Base-by-base conservation (phyloP, 208 protist genomes). In the Trypanosoma mega region DNA sequence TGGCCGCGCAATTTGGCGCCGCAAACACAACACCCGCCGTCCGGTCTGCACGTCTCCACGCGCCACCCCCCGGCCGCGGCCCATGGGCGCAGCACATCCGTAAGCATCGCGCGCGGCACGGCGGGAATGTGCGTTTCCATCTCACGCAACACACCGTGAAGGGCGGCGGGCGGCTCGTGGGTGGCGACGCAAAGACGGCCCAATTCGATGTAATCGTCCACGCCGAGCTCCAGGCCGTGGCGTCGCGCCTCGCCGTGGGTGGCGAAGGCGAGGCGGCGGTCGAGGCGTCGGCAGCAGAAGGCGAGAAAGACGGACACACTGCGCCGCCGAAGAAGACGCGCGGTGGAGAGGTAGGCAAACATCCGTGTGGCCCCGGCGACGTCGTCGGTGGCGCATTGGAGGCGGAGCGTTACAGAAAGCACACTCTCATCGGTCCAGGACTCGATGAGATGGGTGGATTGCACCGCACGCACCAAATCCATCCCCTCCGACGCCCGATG, bases 361-460 rank as follows among this genome's bases (percentile, higher is more conserved):
- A 89, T 70, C 31, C 80, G 79, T 39, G 44, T 69, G 9, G 82
- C 80, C 1, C 43, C 85, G 18, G 60, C 44, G 3, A 44, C 49
- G 54, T 92, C 79, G 0, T 63, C 75, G 0, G 63, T 64, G 26
- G 60, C 50, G 37, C 82, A 89, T 55, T 89, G 85, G 5, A 90
- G 74, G 27, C 82, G 81, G 33, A 92, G 63, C 20, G 80, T 47
- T 5, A 83, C 79, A 0, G 80, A 64, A 29, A 92, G 59, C 1
- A 89, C 74, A 36, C 76, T 82, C 56, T 92, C 82, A 21, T 87
- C 72, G 14, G 65, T 61, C 77, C 78, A 84, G 12, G 60, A 51
- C 5, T 54, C 37, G 9, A 63, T 31, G 2, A 63, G 26, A 6
- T 53, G 27, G 43, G 46, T 68, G 11, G 7, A 51, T 14, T 72